These are phyloP conservation scores for Ehretia macrophylla DNA, from an alignment of 257 asterid genomes.

Conservation along the genomic window DNA sequence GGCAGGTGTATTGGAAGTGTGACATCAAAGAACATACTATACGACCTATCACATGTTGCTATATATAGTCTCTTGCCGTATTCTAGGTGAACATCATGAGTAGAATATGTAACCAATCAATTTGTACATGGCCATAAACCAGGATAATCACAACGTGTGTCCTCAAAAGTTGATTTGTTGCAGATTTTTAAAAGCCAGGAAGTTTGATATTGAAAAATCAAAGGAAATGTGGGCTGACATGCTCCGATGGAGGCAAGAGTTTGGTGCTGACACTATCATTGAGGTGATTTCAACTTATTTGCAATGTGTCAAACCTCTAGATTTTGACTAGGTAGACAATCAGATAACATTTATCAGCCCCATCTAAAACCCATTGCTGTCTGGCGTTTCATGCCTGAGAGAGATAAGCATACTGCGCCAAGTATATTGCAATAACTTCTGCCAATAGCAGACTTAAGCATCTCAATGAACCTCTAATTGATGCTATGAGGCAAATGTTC, in stretches of 20 bases:
- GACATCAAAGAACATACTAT: background rate
- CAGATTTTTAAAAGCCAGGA: conserved; percentile 81
- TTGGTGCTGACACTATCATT: conserved; percentile 59
- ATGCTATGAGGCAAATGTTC: no score
- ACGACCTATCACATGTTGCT: background rate
- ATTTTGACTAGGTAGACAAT: background rate
- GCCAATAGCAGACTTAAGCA: no score
- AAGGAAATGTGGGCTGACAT: conserved; percentile 75
- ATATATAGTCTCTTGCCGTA: background rate
- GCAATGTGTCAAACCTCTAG: background rate
- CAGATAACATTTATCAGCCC: background rate
- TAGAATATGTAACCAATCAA: background rate
- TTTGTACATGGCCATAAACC: background rate
- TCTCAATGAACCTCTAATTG: no score
- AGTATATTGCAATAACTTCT: no score
- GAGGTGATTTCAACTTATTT: conserved; percentile 36
- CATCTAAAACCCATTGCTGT: background rate
- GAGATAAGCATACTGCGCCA: no score
- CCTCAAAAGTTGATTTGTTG: conserved; percentile 13
- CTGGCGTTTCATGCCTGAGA: background rate
- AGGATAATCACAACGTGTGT: background rate
- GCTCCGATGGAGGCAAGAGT: conserved; percentile 72
- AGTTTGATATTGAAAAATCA: conserved; percentile 51
- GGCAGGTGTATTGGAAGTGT: no score
- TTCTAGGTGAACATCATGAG: background rate